Conservation (phyloP, 106 monocot species). For the Dendrobium chrysotoxum region DNA sequence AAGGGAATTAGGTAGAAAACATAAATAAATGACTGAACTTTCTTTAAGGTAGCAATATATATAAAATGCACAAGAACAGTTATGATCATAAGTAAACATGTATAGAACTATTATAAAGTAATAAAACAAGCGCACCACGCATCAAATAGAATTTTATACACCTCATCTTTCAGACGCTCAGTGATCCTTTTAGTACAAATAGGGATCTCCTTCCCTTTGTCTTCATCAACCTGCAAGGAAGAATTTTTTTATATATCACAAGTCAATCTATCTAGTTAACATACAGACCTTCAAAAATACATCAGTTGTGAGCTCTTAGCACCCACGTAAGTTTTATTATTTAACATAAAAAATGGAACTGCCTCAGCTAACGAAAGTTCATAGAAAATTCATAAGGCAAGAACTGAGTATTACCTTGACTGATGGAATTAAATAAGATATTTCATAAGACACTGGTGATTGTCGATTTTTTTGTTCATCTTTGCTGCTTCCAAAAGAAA, state of each 20-base stretch:
- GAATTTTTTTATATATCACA: not conserved
- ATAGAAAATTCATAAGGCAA: not conserved
- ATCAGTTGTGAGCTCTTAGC: not conserved
- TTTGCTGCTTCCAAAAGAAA: slow-evolving; percentile 42
- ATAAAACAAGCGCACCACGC: not conserved
- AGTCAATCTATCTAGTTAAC: not conserved
- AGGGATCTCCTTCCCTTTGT: slow-evolving; percentile 43
- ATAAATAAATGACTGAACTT: not conserved
- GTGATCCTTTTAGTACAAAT: slow-evolving; percentile 34
- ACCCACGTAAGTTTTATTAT: not conserved
- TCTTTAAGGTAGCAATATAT: not conserved
- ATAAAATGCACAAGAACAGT: not conserved
- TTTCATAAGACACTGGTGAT: slow-evolving; percentile 56
- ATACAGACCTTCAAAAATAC: not conserved
- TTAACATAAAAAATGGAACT: not conserved
- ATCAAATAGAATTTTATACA: slow-evolving; percentile 12
- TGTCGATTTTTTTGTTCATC: slow-evolving; percentile 34
- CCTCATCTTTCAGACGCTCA: slow-evolving; percentile 81
- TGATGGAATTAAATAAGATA: slow-evolving; percentile 71
- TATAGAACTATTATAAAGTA: not conserved
- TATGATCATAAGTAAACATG: not conserved
- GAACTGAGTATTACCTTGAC: slow-evolving; percentile 36
- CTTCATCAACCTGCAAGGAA: slow-evolving; percentile 52
- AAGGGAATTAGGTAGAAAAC: not conserved
- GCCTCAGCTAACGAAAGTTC: not conserved